A percentile compares a stretch with the other conserved stretches of the same genome.
phyloP scores from a whole-genome alignment of 1,139 yeast genomes.

The Geotrichum aggregatum region DNA sequence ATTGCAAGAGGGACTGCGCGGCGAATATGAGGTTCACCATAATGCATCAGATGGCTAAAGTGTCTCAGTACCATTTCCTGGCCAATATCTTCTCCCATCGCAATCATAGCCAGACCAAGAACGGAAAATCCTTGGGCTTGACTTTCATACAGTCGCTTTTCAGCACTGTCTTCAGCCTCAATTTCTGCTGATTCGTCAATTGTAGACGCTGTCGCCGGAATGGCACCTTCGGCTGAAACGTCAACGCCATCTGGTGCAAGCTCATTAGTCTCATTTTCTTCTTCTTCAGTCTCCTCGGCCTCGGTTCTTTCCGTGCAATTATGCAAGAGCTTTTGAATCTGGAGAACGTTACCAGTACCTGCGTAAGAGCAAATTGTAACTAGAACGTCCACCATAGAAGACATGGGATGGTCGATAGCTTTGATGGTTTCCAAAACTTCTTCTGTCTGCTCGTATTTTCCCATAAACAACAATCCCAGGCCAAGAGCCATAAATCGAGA shows the following conservation, averaged over 20 bases:
- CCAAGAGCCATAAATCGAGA: slow-evolving; percentile 88
- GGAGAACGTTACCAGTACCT: slow-evolving; percentile 96
- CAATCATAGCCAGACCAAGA: slow-evolving; percentile 87
- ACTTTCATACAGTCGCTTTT: slow-evolving; percentile 46
- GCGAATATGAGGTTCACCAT: slow-evolving; percentile 86
- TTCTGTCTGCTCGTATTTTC: slow-evolving; percentile 91
- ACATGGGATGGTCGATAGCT: slow-evolving; percentile 93
- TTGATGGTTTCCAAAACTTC: slow-evolving; percentile 91
- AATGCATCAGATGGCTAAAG: slow-evolving; percentile 95
- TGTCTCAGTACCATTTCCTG: slow-evolving; percentile 97
- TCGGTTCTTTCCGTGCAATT: slow-evolving; percentile 63
- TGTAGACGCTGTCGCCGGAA: slow-evolving; percentile 27
- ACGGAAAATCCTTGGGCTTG: slow-evolving; percentile 86
- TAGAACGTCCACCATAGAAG: slow-evolving; percentile 81
- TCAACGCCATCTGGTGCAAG: slow-evolving; percentile 22
- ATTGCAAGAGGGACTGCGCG: slow-evolving; percentile 96
- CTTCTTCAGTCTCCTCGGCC: slow-evolving; percentile 47
- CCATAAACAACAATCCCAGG: slow-evolving; percentile 85
- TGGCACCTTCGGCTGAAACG: slow-evolving; percentile 31
- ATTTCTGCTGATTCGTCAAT: slow-evolving; percentile 25
- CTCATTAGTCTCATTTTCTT: slow-evolving; percentile 39
- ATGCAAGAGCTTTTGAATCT: slow-evolving; percentile 85
- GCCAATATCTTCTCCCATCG: slow-evolving; percentile 98
- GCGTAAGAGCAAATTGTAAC: slow-evolving; percentile 94
- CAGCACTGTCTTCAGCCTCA: slow-evolving; percentile 36